These are phyloP conservation scores for Pythium aphanidermatum DNA, from an alignment of 352 stramenopile genomes.

Conservation along the genomic window DNA sequence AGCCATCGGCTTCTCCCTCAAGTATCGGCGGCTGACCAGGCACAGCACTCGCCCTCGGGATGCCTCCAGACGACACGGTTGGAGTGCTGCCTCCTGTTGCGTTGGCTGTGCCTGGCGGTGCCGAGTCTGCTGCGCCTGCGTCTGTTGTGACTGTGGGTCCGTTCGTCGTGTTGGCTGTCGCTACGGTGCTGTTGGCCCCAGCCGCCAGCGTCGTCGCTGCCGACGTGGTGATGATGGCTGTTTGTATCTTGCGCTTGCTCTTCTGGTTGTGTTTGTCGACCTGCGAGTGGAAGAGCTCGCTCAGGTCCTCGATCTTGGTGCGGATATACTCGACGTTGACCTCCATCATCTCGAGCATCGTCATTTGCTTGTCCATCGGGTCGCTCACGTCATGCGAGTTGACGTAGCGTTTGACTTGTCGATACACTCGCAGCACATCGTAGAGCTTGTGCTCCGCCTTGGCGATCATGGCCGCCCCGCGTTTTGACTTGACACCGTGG, in stretches of 20 bases:
- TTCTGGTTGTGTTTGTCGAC: constrained; percentile 15
- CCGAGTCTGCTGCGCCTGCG: constrained; percentile 4
- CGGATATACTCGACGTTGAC: constrained; percentile 81
- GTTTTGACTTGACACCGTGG: constrained; percentile 17
- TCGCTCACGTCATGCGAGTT: constrained; percentile 64
- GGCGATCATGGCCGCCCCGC: constrained; percentile 6
- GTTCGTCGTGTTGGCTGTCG: not conserved
- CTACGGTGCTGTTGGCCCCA: not conserved
- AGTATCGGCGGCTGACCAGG: constrained; percentile 10
- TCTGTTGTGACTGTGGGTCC: constrained; percentile 14
- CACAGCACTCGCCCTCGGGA: constrained; percentile 1
- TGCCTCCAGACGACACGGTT: not conserved
- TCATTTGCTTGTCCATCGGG: constrained; percentile 78
- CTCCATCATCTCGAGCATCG: constrained; percentile 83
- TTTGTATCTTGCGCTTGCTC: constrained; percentile 10
- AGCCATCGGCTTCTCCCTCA: constrained; percentile 11
- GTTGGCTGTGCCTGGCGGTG: not conserved
- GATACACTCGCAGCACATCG: constrained; percentile 45
- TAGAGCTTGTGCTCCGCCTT: constrained; percentile 59
- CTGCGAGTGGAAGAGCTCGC: constrained; percentile 37
- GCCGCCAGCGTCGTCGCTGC: not conserved
- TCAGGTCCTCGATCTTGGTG: constrained; percentile 70
- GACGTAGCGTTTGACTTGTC: constrained; percentile 50
- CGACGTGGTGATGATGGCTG: constrained; percentile 3
- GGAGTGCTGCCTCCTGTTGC: not conserved